Percentiles rank a stretch among this genome's conserved stretches.
These are phyloP conservation scores for Paragyromitra xinjiangensis DNA, from an alignment of 495 filamentous ascomycete genomes.

Conservation along the genomic window DNA sequence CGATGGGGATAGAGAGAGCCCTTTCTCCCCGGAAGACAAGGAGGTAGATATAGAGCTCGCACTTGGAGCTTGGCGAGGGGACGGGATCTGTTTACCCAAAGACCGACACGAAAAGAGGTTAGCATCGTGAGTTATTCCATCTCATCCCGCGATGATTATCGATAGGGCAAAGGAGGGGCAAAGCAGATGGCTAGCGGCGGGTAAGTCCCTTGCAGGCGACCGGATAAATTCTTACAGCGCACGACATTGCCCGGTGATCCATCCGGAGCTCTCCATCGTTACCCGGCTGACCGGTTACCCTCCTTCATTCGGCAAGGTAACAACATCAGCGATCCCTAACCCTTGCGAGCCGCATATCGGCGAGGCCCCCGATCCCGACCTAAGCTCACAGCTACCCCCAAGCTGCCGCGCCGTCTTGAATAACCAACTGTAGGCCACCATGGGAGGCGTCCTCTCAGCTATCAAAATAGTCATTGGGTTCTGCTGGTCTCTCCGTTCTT, in stretches of 20 bases:
- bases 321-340: conserved; percentile 15
- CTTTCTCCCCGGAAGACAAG: neutral
- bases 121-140: conserved; percentile 1
- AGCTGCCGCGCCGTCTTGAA: neutral
- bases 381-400: neutral
- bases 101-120: conserved; percentile 12
- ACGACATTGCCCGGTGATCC: conserved; percentile 3
- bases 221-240: conserved; percentile 9
- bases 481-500: conserved; percentile 34
- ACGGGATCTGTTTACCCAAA: conserved; percentile 14
- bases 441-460: conserved; percentile 56
- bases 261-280: conserved; percentile 9
- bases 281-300: conserved; percentile 18
- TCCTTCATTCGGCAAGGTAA: conserved; percentile 14
- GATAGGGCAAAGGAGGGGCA: conserved; percentile 29
- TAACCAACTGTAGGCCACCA: conserved; percentile 6
- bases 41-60: conserved; percentile 29
- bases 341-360: neutral
- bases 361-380: neutral
- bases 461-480: conserved; percentile 42
- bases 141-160: conserved; percentile 22
- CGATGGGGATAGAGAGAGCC: conserved; percentile 9
- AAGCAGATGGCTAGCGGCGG: neutral
- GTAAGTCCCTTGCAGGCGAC: conserved; percentile 18
- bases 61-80: conserved; percentile 4